phyloP scores from a whole-genome alignment of 768 basidiomycete genomes.

The Auricularia cornea region DNA sequence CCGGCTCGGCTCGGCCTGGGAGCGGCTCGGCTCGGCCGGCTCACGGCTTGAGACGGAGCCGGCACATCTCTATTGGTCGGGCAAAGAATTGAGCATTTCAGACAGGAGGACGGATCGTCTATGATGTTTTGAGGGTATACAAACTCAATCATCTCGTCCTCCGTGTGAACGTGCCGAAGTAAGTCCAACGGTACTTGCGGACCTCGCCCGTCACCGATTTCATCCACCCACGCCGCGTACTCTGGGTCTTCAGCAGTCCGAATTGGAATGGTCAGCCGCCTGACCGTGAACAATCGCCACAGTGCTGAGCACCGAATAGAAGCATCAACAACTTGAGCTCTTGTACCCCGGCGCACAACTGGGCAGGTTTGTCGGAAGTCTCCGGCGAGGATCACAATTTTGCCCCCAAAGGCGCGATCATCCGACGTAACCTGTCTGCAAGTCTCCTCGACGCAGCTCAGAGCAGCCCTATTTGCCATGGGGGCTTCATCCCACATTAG shows the following conservation, averaged over 20 bases:
- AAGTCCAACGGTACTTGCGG: constrained; percentile 18
- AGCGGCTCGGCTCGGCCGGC: no score
- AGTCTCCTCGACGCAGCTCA: no score
- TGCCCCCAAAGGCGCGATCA: constrained; percentile 29
- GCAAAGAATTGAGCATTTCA: constrained; percentile 28
- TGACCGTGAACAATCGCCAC: constrained; percentile 24
- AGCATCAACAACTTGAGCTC: no score
- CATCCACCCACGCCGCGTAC: constrained; percentile 29
- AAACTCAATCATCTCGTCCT: constrained; percentile 17
- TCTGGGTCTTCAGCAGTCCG: constrained; percentile 29
- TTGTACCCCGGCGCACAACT: constrained; percentile 24
- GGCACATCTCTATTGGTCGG: no score
- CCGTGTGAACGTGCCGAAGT: constrained; percentile 9
- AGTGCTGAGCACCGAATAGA: no score
- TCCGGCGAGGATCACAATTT: constrained; percentile 27
- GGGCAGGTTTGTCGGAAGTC: constrained; percentile 36
- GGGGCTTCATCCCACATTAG: no score
- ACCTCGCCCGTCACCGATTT: constrained; percentile 27
- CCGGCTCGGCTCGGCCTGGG: no score
- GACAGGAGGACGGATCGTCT: constrained; percentile 18
- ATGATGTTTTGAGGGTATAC: constrained; percentile 21
- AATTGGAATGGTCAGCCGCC: constrained; percentile 23
- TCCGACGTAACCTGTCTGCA: no score
- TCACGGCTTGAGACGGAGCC: no score
- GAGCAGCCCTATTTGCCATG: no score